A percentile compares a stretch with the other conserved stretches of the same genome.
phyloP scores from a whole-genome alignment of 306 rosid genomes.

The Acacia confusa region DNA sequence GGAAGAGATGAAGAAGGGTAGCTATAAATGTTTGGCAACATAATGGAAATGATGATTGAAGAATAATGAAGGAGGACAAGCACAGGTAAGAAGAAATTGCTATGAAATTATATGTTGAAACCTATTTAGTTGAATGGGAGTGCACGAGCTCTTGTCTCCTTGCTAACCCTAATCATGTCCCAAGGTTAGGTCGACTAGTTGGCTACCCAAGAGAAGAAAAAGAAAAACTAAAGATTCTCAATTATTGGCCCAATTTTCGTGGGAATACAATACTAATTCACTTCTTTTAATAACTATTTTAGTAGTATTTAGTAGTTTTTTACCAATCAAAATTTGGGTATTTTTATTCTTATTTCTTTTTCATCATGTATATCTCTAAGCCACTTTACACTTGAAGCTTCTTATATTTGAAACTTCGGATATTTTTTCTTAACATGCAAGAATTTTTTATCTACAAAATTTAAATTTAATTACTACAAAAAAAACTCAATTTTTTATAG shows the following conservation, averaged over 20 bases:
- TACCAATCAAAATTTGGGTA: background rate
- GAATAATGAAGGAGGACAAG: background rate
- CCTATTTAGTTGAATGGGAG: slow-evolving; percentile 3
- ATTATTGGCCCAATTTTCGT: background rate
- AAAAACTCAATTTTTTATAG: accelerated
- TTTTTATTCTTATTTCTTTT: no score
- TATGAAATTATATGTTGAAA: background rate
- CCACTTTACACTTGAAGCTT: no score
- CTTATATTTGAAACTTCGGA: background rate
- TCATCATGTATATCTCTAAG: no score
- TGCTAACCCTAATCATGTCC: slow-evolving; percentile 12
- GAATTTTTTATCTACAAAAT: no score
- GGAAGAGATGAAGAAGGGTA: background rate
- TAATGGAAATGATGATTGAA: background rate
- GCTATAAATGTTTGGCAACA: background rate
- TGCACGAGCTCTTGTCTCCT: slow-evolving; percentile 9
- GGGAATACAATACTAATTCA: background rate
- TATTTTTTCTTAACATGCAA: background rate
- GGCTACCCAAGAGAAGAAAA: background rate
- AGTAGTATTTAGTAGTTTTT: background rate
- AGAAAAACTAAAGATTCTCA: background rate
- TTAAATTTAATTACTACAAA: no score
- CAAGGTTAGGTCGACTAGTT: slow-evolving; percentile 15
- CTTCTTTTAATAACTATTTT: background rate
- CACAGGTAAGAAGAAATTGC: background rate